phyloP scores from a whole-genome alignment of 345 rosid genomes.

The Litchi chinensis region DNA sequence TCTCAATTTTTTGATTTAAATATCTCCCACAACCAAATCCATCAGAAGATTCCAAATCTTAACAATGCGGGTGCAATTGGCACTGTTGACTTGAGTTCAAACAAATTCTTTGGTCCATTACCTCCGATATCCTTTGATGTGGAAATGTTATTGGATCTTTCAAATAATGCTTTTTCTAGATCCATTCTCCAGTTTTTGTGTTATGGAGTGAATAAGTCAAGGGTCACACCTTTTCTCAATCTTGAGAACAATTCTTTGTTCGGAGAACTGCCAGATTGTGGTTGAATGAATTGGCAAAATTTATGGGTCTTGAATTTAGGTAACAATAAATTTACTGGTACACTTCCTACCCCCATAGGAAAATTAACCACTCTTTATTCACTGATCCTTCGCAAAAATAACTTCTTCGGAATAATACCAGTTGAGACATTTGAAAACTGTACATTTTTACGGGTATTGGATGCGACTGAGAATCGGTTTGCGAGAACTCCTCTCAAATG shows the following conservation, averaged over 20 bases:
- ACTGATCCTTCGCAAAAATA: conserved; percentile 20
- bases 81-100: conserved; percentile 24
- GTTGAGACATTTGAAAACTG: not conserved
- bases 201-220: not conserved
- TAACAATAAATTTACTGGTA: conserved; percentile 20
- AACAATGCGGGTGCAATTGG: not conserved
- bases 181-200: conserved; percentile 22
- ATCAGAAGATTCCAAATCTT: conserved; percentile 6
- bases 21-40: conserved; percentile 31
- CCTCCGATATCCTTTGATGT: conserved; percentile 10
- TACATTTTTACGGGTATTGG: not conserved
- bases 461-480: not conserved
- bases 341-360: conserved; percentile 26
- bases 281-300: conserved; percentile 20
- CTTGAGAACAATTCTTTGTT: conserved; percentile 23
- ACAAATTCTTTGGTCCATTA: conserved; percentile 22
- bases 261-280: conserved; percentile 30
- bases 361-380: conserved; percentile 16
- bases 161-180: conserved; percentile 30
- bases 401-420: conserved; percentile 13
- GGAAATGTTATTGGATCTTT: conserved; percentile 23
- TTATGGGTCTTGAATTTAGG: conserved; percentile 17
- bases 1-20: conserved; percentile 1
- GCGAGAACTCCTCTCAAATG: not conserved
- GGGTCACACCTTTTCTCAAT: conserved; percentile 4